Evolutionary conservation across 768 basidiomycete species (phyloP), one percentile per base, ranked within the genome.

Genomic region (Collybia sordida): DNA sequence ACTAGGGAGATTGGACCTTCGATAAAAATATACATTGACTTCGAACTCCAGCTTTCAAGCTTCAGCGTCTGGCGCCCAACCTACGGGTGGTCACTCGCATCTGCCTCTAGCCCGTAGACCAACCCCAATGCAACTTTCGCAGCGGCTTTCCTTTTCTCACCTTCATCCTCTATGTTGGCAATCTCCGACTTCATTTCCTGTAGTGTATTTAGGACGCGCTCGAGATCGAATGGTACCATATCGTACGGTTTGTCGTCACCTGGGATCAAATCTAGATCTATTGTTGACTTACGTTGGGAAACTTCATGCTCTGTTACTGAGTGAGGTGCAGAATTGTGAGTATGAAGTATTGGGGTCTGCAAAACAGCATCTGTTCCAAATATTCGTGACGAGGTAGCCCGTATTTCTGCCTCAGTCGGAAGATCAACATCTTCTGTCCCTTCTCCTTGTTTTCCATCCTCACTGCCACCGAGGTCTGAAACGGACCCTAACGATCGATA

Each of bases 121-220:
- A 91, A 65, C 0, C 86, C 86, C 0, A 91, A 69, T 19, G 89
- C 87, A 18, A 88, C 86, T 40, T 73, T 71, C 6, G 89, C 89
- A 0, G 89, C 89, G 21, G 87, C 83, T 57, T 71, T 79, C 56
- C 85, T 71, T 55, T 82, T 72, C 66, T 86, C 86, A 19, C 72
- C 74, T 55, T 84, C 80, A 59, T 85, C 74, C 4, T 72, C 68
- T 69, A 91, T 87, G 9, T 71, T 76, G 19, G 82, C 74, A 55
- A 91, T 90, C 69, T 91, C 87, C 19, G 79, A 80, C 61, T 87
- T 88, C 78, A 89, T 79, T 43, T 78, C 79, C 57, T 87, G 81
- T 27, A 91, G 70, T 1, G 79, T 77, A 15, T 72, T 72, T 6
- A 90, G 60, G 27, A 90, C 81, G 42, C 72, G 68, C 22, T 79